Percentiles rank a stretch among this genome's conserved stretches.
Conservation (phyloP, 768 basidiomycete species). For the Russula olivacea region DNA sequence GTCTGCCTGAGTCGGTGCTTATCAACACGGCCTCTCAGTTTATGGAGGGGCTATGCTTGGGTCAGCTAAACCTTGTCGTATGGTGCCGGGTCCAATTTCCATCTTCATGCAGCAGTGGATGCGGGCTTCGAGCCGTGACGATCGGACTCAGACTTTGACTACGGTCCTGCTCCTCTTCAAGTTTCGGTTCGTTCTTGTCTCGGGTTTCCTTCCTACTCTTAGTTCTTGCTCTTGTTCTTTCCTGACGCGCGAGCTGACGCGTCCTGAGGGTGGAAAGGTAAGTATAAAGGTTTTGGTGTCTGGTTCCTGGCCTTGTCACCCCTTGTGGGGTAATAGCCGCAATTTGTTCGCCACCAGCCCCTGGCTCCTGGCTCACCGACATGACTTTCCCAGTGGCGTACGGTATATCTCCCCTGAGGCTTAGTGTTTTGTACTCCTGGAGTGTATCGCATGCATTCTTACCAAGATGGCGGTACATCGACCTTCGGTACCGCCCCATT, state of each 20-base stretch:
- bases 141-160: not conserved
- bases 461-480: not conserved
- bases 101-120: not conserved
- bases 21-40: too few relatives aligned
- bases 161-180: not conserved
- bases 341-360: not conserved
- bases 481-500: not conserved
- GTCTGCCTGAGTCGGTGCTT: too few relatives aligned
- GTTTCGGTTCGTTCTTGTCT: not conserved
- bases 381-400: not conserved
- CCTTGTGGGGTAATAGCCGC: too few relatives aligned
- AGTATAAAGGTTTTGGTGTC: not conserved
- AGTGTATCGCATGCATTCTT: not conserved
- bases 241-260: too few relatives aligned
- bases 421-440: not conserved
- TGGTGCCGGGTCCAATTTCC: not conserved
- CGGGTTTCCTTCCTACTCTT: not conserved
- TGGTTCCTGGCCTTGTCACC: not conserved
- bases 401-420: not conserved
- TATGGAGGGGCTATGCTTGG: not conserved
- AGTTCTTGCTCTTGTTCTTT: too few relatives aligned
- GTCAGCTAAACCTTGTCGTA: not conserved
- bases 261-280: too few relatives aligned
- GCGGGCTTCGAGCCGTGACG: not conserved
- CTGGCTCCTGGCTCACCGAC: not conserved